Base-by-base conservation (phyloP, 345 rosid genomes). In the Geranium rotundifolium region DNA sequence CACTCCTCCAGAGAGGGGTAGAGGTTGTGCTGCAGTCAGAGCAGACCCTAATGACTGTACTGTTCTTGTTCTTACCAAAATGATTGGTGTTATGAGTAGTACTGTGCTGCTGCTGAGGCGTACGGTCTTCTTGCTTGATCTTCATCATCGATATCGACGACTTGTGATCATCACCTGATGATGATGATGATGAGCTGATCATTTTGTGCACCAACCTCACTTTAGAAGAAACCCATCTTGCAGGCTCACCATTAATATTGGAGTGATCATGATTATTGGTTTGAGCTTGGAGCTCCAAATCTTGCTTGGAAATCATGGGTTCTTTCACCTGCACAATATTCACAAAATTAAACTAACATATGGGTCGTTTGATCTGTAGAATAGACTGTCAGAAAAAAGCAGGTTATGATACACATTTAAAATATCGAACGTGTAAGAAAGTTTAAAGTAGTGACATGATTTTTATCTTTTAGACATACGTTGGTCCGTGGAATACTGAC, bases 1-100 rank as follows among this genome's bases (percentile, higher is more conserved):
- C 90, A 29, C 85, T 80, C 73, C 90, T 76, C 90, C 90, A 84
- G 54, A 84, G 86, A n/a, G 90, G 90, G 30, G 90, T 84, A 1
- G 80, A 75, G 17, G 83, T 84, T 0, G 85, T 84, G 73, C 72
- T 73, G 27, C 90, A 84, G 50, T 82, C 87, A 9, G 84, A n/a
- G 68, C 90, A 84, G 54, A 73, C 80, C 65, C 83, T 80, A 16
- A 70, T 59, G 54, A 65, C 17, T 46, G 8, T 58, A 63, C 27
- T 69, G 54, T 39, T 63, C 57, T 29, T 66, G 34, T 61, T 58
- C 14, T 31, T 60, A 19, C 8, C 46, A 59, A 69, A 71, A 62
- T 41, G 59, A 66, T 17, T 63, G 67, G 7, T 41, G 50, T 12
- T 6, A 41, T 12, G 50, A 41, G 29, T 64, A 20, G 19, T 52